Conservation (phyloP, 2,329 filamentous ascomycete genomes). For the Exophiala oligosperma region DNA sequence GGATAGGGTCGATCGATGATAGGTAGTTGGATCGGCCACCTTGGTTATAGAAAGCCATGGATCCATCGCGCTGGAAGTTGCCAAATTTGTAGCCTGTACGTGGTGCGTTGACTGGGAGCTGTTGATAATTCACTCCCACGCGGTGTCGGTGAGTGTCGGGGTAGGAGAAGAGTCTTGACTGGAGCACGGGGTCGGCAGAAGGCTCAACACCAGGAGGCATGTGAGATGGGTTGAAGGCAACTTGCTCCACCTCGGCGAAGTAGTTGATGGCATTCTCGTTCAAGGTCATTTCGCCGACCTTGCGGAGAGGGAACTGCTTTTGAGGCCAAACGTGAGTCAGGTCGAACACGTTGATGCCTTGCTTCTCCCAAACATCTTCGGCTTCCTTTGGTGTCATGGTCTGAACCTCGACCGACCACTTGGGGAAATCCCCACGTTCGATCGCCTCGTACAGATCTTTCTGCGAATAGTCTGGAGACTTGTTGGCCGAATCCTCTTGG, state of each 20-base stretch:
- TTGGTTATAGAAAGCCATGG: slow-evolving; percentile 68
- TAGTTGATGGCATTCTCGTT: slow-evolving; percentile 61
- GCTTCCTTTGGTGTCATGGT: slow-evolving; percentile 55
- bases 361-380: slow-evolving; percentile 69
- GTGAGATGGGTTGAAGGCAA: slow-evolving; percentile 68
- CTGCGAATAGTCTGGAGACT: slow-evolving; percentile 54
- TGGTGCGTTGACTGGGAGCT: slow-evolving; percentile 63
- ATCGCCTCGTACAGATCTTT: slow-evolving; percentile 55
- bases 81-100: slow-evolving; percentile 50
- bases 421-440: slow-evolving; percentile 53
- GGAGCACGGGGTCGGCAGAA: slow-evolving; percentile 68
- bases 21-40: slow-evolving; percentile 60
- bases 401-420: slow-evolving; percentile 53
- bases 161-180: slow-evolving; percentile 70
- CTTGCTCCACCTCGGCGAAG: slow-evolving; percentile 68
- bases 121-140: slow-evolving; percentile 64
- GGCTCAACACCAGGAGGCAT: slow-evolving; percentile 67
- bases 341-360: slow-evolving; percentile 57
- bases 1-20: slow-evolving; percentile 53
- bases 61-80: slow-evolving; percentile 71
- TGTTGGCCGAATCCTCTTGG: slow-evolving; percentile 51
- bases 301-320: slow-evolving; percentile 52
- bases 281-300: slow-evolving; percentile 53
- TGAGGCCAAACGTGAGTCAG: slow-evolving; percentile 58
- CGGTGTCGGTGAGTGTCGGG: slow-evolving; percentile 67